These are phyloP conservation scores for Tolypocladium guangdongense DNA, from an alignment of 2,329 filamentous ascomycete genomes.

Conservation along the genomic window DNA sequence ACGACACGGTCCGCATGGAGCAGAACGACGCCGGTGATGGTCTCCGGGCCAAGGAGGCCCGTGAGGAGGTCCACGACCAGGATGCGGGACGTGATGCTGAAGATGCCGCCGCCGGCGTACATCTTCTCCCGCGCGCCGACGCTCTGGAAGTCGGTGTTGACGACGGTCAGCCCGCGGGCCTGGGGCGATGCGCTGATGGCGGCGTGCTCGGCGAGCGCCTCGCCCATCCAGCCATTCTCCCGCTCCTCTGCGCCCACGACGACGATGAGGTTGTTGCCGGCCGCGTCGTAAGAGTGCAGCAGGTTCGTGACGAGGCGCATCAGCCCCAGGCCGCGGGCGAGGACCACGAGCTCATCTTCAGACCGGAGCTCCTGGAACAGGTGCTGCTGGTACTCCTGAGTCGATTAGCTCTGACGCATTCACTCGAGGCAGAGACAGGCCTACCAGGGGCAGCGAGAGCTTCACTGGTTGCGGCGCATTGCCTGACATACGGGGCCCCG, in stretches of 20 bases:
- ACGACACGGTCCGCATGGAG: constrained; percentile 81
- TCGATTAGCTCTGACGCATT: background rate
- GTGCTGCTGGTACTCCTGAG: constrained; percentile 80
- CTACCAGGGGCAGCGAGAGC: constrained; percentile 56
- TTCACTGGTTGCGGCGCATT: constrained; percentile 60
- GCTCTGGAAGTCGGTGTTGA: constrained; percentile 90
- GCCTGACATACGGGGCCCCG: constrained; percentile 33
- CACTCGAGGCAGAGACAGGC: background rate
- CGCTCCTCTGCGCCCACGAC: constrained; percentile 82
- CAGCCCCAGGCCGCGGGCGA: constrained; percentile 85
- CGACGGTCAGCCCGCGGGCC: constrained; percentile 75
- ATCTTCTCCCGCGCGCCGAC: constrained; percentile 83
- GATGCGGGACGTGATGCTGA: constrained; percentile 93
- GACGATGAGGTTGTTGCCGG: constrained; percentile 84
- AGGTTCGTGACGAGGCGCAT: constrained; percentile 91
- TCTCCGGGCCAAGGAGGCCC: constrained; percentile 68
- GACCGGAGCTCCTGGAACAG: constrained; percentile 82
- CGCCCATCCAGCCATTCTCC: constrained; percentile 95
- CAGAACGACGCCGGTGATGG: constrained; percentile 75
- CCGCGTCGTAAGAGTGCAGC: constrained; percentile 91
- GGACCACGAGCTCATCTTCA: constrained; percentile 87
- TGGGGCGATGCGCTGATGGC: constrained; percentile 75
- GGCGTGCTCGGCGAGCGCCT: constrained; percentile 90
- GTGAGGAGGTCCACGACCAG: constrained; percentile 88
- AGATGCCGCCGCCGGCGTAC: constrained; percentile 80